Evolutionary conservation across 1,284 basidiomycete species (phyloP), one percentile per base, ranked within the genome.

Genomic region (Veloboletus limbatus): DNA sequence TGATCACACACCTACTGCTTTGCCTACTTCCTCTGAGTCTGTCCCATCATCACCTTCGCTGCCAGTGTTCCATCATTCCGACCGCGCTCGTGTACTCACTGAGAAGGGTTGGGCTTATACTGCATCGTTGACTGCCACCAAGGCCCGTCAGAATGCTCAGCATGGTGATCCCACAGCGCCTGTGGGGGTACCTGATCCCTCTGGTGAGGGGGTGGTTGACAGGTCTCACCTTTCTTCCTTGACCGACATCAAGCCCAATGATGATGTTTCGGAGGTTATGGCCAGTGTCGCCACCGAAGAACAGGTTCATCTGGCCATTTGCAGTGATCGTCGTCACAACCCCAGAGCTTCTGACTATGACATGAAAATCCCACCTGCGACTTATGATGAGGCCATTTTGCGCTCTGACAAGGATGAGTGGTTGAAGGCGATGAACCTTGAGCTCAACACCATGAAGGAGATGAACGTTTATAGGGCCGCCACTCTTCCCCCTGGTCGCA

Each of bases 351-450:
- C 25, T 0, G 21, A 14, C 4, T 51, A 53, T 5, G 30, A 52
- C 14, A 42, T 53, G 40, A 2, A 1, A 0, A 28, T 53, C 1
- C 43, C 49, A 0, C 49, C 46, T 4, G 28, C 33, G 0, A 52
- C 33, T 0, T 53, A 43, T 2, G 17, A 52, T 4, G 37, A 53
- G 9, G 49, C 43, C 0, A 20, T 49, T 1, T 13, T 24, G 2
- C 16, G 22, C 8, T 9, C 28, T 0, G 31, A 47, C 8, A 20
- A 25, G 2, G 27, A 37, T 2, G 0, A 25, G 6, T 49, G 38
- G 43, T 6, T 36, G 1, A 2, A 1, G 2, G 43, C 18, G 0
- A 49, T 49, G 43, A 1, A 24, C 1, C 22, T 4, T 4, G 32
- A 49, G 7, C 20, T 45, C 9, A 6, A 17, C 0, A 42, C 16